Evolutionary conservation across 2,329 filamentous ascomycete genomes (phyloP), one percentile per base, ranked within the genome.

Genomic region (Elsinoe batatas): DNA sequence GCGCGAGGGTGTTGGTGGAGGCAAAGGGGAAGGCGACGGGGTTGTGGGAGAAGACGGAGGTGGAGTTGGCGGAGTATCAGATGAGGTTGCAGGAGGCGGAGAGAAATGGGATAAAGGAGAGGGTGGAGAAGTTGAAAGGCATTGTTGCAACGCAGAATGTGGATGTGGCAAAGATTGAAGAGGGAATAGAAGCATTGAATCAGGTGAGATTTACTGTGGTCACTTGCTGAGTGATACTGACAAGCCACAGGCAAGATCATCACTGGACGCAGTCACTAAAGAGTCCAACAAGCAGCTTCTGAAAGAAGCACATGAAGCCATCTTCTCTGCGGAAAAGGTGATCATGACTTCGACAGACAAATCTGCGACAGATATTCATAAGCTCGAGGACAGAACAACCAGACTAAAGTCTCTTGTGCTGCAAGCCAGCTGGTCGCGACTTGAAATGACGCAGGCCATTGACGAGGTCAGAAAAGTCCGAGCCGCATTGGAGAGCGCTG

Each of bases 251-350:
- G 59, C 56, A 5, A 53, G 61, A 11, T 55, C 57, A 10, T 65
- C 67, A 7, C 58, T 70, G 40, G 59, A 58, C 1, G 47, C 60
- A 6, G 58, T 61, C 10, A 59, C 64, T 7, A 56, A 60, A 10
- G 59, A 62, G 12, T 61, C 64, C 1, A 62, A 66, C 18, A 67
- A 67, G 35, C 33, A 61, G 0, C 60, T 68, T 8, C 51, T 69
- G 51, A 64, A 61, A 15, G 57, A 67, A 6, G 67, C 68, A 1
- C 68, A 70, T 49, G 66, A 68, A 46, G 66, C 65, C 15, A 68
- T 69, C 46, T 68, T 69, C 22, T 63, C 62, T 1, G 66, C 62
- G 10, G 67, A 69, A 51, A 67, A 66, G 37, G 64, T 65, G n/a
- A 58, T 67, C 2, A 54, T 67, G 2, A 63, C 63, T 15, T 51